Conservation (phyloP, 441 rosid genomes). For the Pelargonium australe region DNA sequence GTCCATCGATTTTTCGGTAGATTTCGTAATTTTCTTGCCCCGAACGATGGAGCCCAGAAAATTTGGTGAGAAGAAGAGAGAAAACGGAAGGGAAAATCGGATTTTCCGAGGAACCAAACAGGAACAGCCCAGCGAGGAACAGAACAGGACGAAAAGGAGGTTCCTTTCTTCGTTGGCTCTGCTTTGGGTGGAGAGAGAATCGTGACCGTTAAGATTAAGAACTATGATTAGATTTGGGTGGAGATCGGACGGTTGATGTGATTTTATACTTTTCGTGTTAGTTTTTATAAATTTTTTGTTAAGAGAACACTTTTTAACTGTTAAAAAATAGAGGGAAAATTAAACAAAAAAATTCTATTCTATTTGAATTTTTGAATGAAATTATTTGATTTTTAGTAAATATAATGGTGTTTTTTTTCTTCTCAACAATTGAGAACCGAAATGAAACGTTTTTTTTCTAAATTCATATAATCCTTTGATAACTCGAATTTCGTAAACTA, state of each 20-base stretch:
- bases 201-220: neutral
- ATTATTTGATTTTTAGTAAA: too few relatives aligned
- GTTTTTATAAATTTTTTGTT: neutral
- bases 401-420: too few relatives aligned
- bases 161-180: constrained; percentile 32
- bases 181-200: constrained; percentile 3
- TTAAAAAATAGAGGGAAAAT: neutral
- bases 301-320: neutral
- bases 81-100: constrained; percentile 10
- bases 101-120: constrained; percentile 30
- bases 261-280: neutral
- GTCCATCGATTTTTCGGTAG: neutral
- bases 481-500: too few relatives aligned
- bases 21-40: neutral
- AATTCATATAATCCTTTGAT: too few relatives aligned
- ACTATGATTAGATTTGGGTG: neutral
- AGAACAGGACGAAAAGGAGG: constrained; percentile 11
- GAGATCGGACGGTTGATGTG: constrained; percentile 1
- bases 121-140: neutral
- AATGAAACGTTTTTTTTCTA: too few relatives aligned
- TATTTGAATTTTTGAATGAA: too few relatives aligned
- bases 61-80: constrained; percentile 12
- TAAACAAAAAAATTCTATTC: too few relatives aligned
- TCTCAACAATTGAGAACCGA: too few relatives aligned
- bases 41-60: neutral